Percentiles rank a stretch among this genome's conserved stretches.
phyloP scores from a whole-genome alignment of 1,139 yeast genomes.

The Pichia sp. region DNA sequence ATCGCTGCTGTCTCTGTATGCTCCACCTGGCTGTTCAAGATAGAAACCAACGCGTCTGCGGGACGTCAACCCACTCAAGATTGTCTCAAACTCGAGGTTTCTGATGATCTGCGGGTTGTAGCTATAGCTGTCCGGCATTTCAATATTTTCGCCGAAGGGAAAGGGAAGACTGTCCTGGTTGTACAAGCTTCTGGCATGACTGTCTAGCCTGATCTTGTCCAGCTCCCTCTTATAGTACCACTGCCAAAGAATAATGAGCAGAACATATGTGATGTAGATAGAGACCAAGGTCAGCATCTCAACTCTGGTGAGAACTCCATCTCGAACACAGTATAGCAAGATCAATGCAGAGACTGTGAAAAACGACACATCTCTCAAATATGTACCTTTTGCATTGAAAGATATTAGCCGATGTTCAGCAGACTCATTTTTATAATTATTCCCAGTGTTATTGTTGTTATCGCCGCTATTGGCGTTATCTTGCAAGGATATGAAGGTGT shows the following conservation, averaged over 20 bases:
- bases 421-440: constrained; percentile 9
- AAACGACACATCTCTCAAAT: constrained; percentile 53
- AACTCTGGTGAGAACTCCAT: constrained; percentile 41
- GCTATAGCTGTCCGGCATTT: constrained; percentile 26
- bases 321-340: constrained; percentile 39
- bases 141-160: constrained; percentile 22
- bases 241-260: constrained; percentile 43
- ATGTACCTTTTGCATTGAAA: constrained; percentile 32
- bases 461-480: not conserved
- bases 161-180: constrained; percentile 20
- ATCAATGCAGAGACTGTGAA: constrained; percentile 45
- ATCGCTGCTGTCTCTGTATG: constrained; percentile 14
- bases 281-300: constrained; percentile 47
- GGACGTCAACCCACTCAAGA: constrained; percentile 23
- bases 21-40: not conserved
- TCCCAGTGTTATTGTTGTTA: not conserved
- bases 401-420: constrained; percentile 10
- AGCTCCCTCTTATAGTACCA: constrained; percentile 23
- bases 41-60: constrained; percentile 17
- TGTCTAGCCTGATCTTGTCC: constrained; percentile 10
- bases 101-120: constrained; percentile 28
- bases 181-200: constrained; percentile 24
- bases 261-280: constrained; percentile 52
- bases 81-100: constrained; percentile 27
- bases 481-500: not conserved